A percentile compares a stretch with the other conserved stretches of the same genome.
phyloP scores from a whole-genome alignment of 805 yeast genomes.

The Vanderwaltozyma polyspora region DNA sequence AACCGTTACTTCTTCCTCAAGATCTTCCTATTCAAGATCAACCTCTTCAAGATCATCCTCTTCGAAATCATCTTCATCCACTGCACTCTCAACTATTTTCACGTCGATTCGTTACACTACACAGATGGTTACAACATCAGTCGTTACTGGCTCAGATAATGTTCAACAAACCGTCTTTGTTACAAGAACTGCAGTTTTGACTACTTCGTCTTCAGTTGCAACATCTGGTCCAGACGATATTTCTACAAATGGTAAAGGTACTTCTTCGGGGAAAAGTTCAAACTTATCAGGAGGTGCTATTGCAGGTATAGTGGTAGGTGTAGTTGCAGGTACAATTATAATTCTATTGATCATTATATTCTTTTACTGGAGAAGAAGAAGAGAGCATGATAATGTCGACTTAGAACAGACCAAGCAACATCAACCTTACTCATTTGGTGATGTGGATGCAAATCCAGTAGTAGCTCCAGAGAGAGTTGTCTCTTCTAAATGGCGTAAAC shows the following conservation, averaged over 20 bases:
- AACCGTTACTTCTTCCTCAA: slow-evolving; percentile 1
- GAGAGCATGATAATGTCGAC: slow-evolving; percentile 28
- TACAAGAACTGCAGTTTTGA: slow-evolving; percentile 21
- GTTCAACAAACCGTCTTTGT: slow-evolving; percentile 14
- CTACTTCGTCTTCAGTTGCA: slow-evolving; percentile 8
- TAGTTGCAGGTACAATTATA: slow-evolving; percentile 32
- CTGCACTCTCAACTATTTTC: slow-evolving; percentile 4
- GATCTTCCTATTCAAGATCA: neutral
- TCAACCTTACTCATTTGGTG: slow-evolving; percentile 28
- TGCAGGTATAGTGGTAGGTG: slow-evolving; percentile 52
- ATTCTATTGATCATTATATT: slow-evolving; percentile 31
- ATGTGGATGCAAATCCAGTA: slow-evolving; percentile 20
- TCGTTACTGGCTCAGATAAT: slow-evolving; percentile 13
- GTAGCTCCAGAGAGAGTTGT: slow-evolving; percentile 12
- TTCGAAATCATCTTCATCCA: slow-evolving; percentile 6
- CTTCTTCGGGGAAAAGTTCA: slow-evolving; percentile 1
- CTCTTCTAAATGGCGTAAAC: slow-evolving; percentile 7
- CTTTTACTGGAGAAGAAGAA: slow-evolving; percentile 33
- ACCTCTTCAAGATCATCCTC: slow-evolving; percentile 2
- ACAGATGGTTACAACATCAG: slow-evolving; percentile 15
- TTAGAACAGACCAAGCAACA: slow-evolving; percentile 32
- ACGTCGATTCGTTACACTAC: slow-evolving; percentile 17
- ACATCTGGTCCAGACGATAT: neutral
- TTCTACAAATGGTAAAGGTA: slow-evolving; percentile 2
- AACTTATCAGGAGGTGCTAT: slow-evolving; percentile 37